phyloP scores from a whole-genome alignment of 768 basidiomycete species.

The Hortiboletus flavorubellus region DNA sequence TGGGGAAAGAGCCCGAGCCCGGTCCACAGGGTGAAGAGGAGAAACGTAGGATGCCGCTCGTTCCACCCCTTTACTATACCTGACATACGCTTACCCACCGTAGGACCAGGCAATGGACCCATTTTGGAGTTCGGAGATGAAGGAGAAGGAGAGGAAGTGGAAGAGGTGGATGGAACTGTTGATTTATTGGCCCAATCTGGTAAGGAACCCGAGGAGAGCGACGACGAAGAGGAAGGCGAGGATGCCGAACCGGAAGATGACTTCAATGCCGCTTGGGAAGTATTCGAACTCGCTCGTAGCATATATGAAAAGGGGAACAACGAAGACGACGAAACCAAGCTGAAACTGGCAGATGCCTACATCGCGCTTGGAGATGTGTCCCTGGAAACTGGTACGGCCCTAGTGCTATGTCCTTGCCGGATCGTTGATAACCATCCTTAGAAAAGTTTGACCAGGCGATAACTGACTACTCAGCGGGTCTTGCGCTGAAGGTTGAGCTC shows the following conservation, averaged over 20 bases:
- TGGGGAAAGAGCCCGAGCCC: constrained; percentile 77
- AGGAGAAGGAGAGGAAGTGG: constrained; percentile 64
- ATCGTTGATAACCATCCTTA: constrained; percentile 28
- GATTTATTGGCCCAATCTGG: constrained; percentile 62
- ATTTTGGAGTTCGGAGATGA: constrained; percentile 82
- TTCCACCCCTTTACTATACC: background rate
- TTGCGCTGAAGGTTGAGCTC: constrained; percentile 66
- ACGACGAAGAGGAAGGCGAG: constrained; percentile 54
- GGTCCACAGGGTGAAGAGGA: constrained; percentile 40
- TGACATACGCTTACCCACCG: constrained; percentile 16
- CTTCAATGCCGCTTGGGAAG: constrained; percentile 97
- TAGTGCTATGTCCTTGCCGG: background rate
- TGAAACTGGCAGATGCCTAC: constrained; percentile 90
- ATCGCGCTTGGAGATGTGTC: constrained; percentile 94
- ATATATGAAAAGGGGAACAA: constrained; percentile 72
- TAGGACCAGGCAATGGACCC: constrained; percentile 45
- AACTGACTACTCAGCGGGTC: constrained; percentile 76
- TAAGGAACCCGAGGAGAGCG: constrained; percentile 50
- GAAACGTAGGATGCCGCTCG: constrained; percentile 26
- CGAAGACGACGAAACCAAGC: constrained; percentile 56
- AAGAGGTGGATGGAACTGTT: constrained; percentile 54
- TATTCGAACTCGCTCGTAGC: constrained; percentile 89
- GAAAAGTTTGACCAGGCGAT: constrained; percentile 97
- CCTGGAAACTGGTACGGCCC: constrained; percentile 82
- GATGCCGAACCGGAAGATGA: constrained; percentile 91